Evolutionary conservation across 2,329 filamentous ascomycete species (phyloP), one percentile per base, ranked within the genome.

Genomic region (Ophiosphaerella korrae): DNA sequence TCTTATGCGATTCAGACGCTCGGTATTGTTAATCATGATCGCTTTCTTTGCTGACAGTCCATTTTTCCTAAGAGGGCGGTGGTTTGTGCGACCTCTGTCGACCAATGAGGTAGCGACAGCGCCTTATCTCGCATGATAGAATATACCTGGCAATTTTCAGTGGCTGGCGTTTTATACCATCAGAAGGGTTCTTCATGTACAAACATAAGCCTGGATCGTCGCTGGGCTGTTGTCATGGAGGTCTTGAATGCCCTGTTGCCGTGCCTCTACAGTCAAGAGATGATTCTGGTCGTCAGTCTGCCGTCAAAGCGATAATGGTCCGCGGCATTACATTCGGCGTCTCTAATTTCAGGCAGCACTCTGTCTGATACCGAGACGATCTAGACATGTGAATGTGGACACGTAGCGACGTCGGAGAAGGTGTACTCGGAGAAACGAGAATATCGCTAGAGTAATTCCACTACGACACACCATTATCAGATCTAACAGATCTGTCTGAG

Each of bases 61-160:
- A 34, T 43, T 52, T 42, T 42, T 42, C 8, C 18, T 35, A 35
- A 34, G 38, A 52, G 47, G 46, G 42, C 36, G 45, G 43, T 45
- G 44, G 37, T 45, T 48, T 52, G 45, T 48, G 47, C 54, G 39
- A 48, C 40, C 31, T n/a, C 16, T 9, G 18, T 35, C 35, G 38
- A 37, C 63, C 63, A 61, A 63, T 66, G 52, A 58, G 41, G 34
- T 16, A 14, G 14, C 48, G 34, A 55, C 45, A 62, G 42, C 58
- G 55, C 55, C 60, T 70, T 67, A 67, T 70, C 65, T 63, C 95
- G 50, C 56, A 56, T 56, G 32, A 52, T 32, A 31, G 34, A 23
- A 40, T 31, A 21, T 11, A 36, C 29, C 46, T 29, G 39, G 35
- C 36, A 42, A 3, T 16, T 31, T 34, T 40, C 36, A 13, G 24